Base-by-base conservation (phyloP, 257 asterid genomes). In the Lycium barbarum region DNA sequence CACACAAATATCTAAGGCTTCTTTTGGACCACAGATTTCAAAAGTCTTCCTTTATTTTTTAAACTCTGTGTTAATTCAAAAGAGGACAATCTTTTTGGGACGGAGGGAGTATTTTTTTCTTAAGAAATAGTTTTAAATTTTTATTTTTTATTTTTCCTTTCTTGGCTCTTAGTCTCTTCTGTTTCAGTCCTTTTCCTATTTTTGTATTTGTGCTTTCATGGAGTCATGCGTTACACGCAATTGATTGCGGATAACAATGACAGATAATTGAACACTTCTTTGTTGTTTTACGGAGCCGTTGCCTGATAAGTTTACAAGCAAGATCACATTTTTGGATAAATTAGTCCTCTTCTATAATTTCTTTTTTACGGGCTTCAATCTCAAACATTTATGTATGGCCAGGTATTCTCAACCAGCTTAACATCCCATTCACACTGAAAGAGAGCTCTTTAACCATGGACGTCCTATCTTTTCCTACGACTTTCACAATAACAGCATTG, bases 401-500 rank as follows among this genome's bases (percentile, higher is more conserved):
- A 63, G 70, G 38, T 38, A 59, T 59, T 58, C 10, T 58, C 11
- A 14, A 11, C 6, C 59, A 17, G 26, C 47, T 66, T 66, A 33
- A 66, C 73, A 66, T 66, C 11, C 35, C 73, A 66, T 66, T 33
- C 36, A 43, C 33, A 43, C 79, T 43, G 36, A 43, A 43, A 71
- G n/a, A n/a, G n/a, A n/a, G n/a, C n/a, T n/a, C n/a, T n/a, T n/a
- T n/a, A n/a, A n/a, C n/a, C n/a, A 45, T 71, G 89, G 88, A 59
- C 5, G n/a, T 55, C 76, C 53, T 38, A 36, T 13, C 49, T 54
- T 33, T 40, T 63, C 81, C 66, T 38, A 7, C 26, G 3, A 22
- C 5, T 35, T 38, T 86, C 15, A 68, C 43, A 55, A 4, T 83
- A 8, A 38, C 91, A 87, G 79, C 84, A 22, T 73, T 89, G 54